These are phyloP conservation scores for Backusella tuberculispora DNA, from an alignment of 192 early-diverging fungal species.

Conservation along the genomic window DNA sequence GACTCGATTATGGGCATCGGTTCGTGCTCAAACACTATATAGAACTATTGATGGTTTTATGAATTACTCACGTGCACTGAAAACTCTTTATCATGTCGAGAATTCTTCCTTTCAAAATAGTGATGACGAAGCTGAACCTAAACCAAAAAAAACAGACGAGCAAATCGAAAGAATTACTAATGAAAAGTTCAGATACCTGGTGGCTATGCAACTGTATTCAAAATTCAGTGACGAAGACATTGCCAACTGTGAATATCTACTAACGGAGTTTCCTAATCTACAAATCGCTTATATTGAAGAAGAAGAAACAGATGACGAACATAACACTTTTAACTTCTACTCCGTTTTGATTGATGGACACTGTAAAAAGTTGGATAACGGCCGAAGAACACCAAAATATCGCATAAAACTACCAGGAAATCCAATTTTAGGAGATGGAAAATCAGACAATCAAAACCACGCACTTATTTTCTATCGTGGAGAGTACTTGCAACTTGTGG, in stretches of 20 bases:
- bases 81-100: slow-evolving; percentile 67
- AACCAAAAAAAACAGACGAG: slow-evolving; percentile 48
- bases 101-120: slow-evolving; percentile 55
- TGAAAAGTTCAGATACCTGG: slow-evolving; percentile 71
- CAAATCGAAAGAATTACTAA: slow-evolving; percentile 61
- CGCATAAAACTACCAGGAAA: slow-evolving; percentile 69
- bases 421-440: slow-evolving; percentile 79
- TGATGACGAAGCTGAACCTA: not conserved
- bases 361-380: slow-evolving; percentile 57
- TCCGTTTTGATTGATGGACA: slow-evolving; percentile 68
- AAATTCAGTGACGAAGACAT: slow-evolving; percentile 70
- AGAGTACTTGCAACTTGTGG: slow-evolving; percentile 76
- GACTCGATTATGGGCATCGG: slow-evolving; percentile 74
- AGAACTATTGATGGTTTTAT: slow-evolving; percentile 75
- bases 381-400: slow-evolving; percentile 63
- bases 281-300: slow-evolving; percentile 75
- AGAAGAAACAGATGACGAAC: slow-evolving; percentile 41
- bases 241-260: slow-evolving; percentile 64
- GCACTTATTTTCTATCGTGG: slow-evolving; percentile 73
- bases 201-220: slow-evolving; percentile 71
- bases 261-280: slow-evolving; percentile 64
- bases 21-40: slow-evolving; percentile 73
- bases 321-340: slow-evolving; percentile 49
- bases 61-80: slow-evolving; percentile 73
- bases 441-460: slow-evolving; percentile 80